Base-by-base conservation (phyloP, 306 rosid species). In the Sindora glabra region DNA sequence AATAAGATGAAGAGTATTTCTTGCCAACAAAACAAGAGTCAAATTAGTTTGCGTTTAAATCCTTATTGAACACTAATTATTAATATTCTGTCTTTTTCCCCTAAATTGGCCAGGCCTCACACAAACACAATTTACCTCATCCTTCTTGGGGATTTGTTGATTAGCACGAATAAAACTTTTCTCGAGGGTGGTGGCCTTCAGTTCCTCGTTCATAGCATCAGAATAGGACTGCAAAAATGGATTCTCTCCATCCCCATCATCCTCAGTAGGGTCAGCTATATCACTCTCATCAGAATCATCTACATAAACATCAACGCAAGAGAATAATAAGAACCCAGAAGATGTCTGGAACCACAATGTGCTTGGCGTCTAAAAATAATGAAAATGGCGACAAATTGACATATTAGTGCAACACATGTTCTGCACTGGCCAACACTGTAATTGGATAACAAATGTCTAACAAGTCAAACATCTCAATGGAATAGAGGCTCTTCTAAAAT, bases 161-260 rank as follows among this genome's bases (percentile, higher is more conserved):
- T 77, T 70, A 39, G 94, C 97, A 73, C 84, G 83, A 65, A 82
- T 80, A 79, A 92, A 92, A 74, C 90, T 92, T 75, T 76, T 89
- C 61, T 75, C 41, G 32, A 92, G 86, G n/a, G 89, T 78, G 6
- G 95, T 80, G 50, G 72, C 65, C 82, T 83, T 86, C 42, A 92
- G 64, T 58, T 92, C 80, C 56, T 82, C 77, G 64, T 75, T 82
- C 80, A 92, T 70, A 39, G 75, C 89, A 63, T 84, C 89, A 59
- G 90, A 74, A 74, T 92, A 92, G 62, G 90, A 78, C 53, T 26
- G 85, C 85, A 64, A 66, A 81, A 92, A 89, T 53, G 51, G 16
- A 58, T 84, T 78, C 32, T 79, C 83, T 29, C 65, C 68, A 23
- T 76, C 77, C 17, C 62, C 80, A 23, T 60, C 39, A 22, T 65